A percentile compares a stretch with the other conserved stretches of the same genome.
Evolutionary conservation across 192 early-diverging fungal species (phyloP).

Genomic region (Podila epicladia): DNA sequence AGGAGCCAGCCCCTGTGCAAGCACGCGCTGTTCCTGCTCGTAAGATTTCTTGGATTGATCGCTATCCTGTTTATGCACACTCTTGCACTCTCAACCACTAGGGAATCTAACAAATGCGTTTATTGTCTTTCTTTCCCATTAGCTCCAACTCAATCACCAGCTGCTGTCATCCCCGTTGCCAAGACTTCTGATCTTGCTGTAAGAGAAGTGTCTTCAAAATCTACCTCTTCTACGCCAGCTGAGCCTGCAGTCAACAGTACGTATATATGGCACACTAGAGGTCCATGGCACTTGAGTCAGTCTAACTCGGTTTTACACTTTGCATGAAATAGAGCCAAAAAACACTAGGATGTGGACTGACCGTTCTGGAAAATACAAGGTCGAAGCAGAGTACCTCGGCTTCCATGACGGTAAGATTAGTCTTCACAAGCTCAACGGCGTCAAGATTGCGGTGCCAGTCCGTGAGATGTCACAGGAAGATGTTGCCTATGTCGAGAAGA

Average conservation of each 20-base stretch:
- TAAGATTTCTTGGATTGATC: constrained; percentile 12
- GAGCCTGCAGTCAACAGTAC: constrained; percentile 27
- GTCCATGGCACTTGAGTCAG: neutral
- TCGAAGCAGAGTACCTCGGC: constrained; percentile 88
- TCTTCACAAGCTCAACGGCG: constrained; percentile 94
- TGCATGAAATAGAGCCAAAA: constrained; percentile 56
- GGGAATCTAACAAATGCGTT: neutral
- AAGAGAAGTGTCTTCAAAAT: constrained; percentile 6
- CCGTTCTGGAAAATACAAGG: constrained; percentile 87
- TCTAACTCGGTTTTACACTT: neutral
- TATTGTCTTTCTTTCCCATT: neutral
- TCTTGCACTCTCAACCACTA: neutral
- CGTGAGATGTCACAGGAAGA: constrained; percentile 83
- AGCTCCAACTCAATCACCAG: neutral
- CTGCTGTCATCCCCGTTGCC: constrained; percentile 5
- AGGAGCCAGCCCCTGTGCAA: constrained; percentile 17
- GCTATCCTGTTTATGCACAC: neutral
- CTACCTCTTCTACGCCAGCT: constrained; percentile 7
- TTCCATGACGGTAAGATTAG: constrained; percentile 88
- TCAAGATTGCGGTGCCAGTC: constrained; percentile 91
- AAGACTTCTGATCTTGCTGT: constrained; percentile 12
- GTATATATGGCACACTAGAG: neutral
- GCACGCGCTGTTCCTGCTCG: constrained; percentile 37
- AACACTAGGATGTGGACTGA: constrained; percentile 95
- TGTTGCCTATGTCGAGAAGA: constrained; percentile 60